Evolutionary conservation across 2,329 filamentous ascomycete species (phyloP).

Genomic region (Monosporascus sp.): DNA sequence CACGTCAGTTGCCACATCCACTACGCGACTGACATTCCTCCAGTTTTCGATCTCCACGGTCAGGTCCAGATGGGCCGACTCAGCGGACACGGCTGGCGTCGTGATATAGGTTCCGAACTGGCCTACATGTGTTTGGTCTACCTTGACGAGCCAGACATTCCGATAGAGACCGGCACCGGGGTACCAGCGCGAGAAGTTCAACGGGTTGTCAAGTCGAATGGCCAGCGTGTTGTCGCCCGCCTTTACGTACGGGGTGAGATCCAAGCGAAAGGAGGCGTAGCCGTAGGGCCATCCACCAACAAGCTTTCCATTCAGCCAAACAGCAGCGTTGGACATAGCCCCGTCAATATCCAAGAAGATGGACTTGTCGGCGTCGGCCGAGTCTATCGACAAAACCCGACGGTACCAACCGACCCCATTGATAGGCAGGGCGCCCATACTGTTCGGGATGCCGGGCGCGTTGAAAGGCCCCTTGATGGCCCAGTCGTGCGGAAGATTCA

Average conservation of each 20-base stretch:
- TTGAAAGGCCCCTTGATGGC: slow-evolving; percentile 35
- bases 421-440: slow-evolving; percentile 39
- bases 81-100: slow-evolving; percentile 36
- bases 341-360: slow-evolving; percentile 35
- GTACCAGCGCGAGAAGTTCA: slow-evolving; percentile 47
- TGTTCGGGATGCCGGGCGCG: slow-evolving; percentile 28
- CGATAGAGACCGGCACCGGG: slow-evolving; percentile 49
- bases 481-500: slow-evolving; percentile 40
- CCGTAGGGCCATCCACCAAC: slow-evolving; percentile 48
- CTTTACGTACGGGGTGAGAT: slow-evolving; percentile 39
- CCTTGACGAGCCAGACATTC: slow-evolving; percentile 48
- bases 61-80: slow-evolving; percentile 39
- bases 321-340: slow-evolving; percentile 46
- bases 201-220: slow-evolving; percentile 44
- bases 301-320: slow-evolving; percentile 45
- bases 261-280: slow-evolving; percentile 45
- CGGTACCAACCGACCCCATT: slow-evolving; percentile 50
- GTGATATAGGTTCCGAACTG: slow-evolving; percentile 46
- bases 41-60: slow-evolving; percentile 42
- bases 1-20: slow-evolving; percentile 36
- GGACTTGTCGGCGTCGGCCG: slow-evolving; percentile 12
- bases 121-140: slow-evolving; percentile 38
- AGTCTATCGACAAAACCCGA: slow-evolving; percentile 25
- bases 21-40: slow-evolving; percentile 19
- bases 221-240: slow-evolving; percentile 37